Conservation (phyloP, 306 rosid species). For the Corylus avellana region DNA sequence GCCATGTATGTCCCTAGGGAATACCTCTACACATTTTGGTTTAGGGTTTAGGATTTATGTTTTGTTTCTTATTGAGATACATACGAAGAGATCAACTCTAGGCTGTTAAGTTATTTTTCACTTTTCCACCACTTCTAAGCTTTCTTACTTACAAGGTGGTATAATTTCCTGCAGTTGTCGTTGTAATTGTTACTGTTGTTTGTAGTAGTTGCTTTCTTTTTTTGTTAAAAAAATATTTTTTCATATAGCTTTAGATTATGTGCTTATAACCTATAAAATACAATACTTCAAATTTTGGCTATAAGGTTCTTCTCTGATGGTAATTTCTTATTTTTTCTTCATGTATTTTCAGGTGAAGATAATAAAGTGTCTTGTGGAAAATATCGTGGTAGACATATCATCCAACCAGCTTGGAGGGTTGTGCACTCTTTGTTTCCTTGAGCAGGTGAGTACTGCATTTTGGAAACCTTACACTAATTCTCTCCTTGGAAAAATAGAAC, state of each 20-base stretch:
- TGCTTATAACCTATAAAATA: background rate
- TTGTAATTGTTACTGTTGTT: background rate
- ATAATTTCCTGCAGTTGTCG: background rate
- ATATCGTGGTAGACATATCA: constrained; percentile 98
- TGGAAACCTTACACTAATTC: constrained; percentile 9
- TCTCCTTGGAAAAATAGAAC: constrained; percentile 16
- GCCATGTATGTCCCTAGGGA: background rate
- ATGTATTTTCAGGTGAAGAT: constrained; percentile 74
- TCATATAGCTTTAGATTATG: background rate
- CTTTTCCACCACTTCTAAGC: background rate
- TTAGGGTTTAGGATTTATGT: background rate
- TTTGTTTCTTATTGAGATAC: background rate
- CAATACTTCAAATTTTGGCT: background rate
- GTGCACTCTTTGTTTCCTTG: constrained; percentile 99
- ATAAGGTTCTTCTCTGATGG: background rate
- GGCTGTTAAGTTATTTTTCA: background rate
- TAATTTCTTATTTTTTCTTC: constrained; percentile 11
- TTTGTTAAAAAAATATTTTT: background rate
- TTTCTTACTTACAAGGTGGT: background rate
- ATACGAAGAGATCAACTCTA: background rate
- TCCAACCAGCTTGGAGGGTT: constrained; percentile 96
- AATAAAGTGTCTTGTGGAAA: constrained; percentile 96
- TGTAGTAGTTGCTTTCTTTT: background rate
- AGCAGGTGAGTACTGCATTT: constrained; percentile 66
- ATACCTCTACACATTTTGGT: background rate